These are phyloP conservation scores for Talaromyces verruculosus DNA, from an alignment of 2,329 filamentous ascomycete species.

Conservation along the genomic window DNA sequence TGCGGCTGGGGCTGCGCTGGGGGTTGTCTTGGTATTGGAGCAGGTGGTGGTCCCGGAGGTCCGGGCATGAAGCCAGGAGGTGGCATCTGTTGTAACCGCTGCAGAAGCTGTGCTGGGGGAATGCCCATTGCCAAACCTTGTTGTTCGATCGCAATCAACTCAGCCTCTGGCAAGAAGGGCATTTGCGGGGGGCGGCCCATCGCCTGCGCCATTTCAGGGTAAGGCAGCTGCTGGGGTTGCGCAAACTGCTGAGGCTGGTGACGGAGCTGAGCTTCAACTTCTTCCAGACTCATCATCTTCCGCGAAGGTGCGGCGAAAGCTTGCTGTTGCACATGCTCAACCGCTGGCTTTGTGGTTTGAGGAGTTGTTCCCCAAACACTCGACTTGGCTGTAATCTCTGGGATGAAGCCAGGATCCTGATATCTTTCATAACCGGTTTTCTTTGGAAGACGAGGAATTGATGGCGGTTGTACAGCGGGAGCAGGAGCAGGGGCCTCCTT, in stretches of 20 bases:
- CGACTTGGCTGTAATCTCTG: constrained; percentile 87
- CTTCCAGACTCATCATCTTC: constrained; percentile 93
- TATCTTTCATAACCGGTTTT: constrained; percentile 92
- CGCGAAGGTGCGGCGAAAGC: constrained; percentile 47
- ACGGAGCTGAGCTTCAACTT: constrained; percentile 92
- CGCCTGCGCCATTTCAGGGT: constrained; percentile 34
- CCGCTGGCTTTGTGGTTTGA: constrained; percentile 36
- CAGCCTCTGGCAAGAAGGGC: constrained; percentile 38
- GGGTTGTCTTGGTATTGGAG: constrained; percentile 17
- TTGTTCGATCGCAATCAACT: constrained; percentile 52
- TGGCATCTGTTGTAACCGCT: constrained; percentile 39
- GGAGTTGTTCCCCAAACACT: constrained; percentile 80
- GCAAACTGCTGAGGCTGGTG: constrained; percentile 50
- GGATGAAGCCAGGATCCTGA: constrained; percentile 76
- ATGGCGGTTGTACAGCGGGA: constrained; percentile 38
- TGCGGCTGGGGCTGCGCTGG: constrained; percentile 12
- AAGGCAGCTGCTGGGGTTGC: constrained; percentile 23
- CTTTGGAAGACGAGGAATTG: constrained; percentile 55
- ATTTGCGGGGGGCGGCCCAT: constrained; percentile 35
- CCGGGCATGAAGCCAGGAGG: constrained; percentile 43
- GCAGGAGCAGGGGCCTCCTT: constrained; percentile 37
- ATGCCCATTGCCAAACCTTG: constrained; percentile 42
- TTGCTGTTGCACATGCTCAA: constrained; percentile 25
- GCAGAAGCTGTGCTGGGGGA: constrained; percentile 39
- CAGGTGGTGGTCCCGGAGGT: constrained; percentile 58